phyloP scores from a whole-genome alignment of 495 filamentous ascomycete species.

The Aspergillus nanangensis region DNA sequence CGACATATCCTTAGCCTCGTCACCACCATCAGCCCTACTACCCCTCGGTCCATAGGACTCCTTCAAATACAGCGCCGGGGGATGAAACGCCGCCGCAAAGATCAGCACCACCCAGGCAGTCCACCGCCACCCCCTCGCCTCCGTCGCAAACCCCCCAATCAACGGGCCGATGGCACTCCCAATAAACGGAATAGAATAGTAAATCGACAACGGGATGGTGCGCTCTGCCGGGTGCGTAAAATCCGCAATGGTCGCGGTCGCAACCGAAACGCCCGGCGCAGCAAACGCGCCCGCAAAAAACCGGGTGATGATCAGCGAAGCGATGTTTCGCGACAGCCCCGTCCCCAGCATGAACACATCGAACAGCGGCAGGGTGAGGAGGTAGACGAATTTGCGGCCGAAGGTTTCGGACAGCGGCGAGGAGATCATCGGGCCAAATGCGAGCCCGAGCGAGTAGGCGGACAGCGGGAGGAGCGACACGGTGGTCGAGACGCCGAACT shows the following conservation, averaged over 20 bases:
- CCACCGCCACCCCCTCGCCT: slow-evolving; percentile 49
- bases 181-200: slow-evolving; percentile 45
- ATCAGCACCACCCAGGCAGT: slow-evolving; percentile 47
- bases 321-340: slow-evolving; percentile 52
- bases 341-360: slow-evolving; percentile 62
- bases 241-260: slow-evolving; percentile 20
- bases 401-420: slow-evolving; percentile 55
- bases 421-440: slow-evolving; percentile 54
- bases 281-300: slow-evolving; percentile 56
- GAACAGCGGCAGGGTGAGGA: slow-evolving; percentile 47
- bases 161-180: slow-evolving; percentile 53
- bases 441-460: slow-evolving; percentile 53
- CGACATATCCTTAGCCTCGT: too few relatives aligned
- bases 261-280: slow-evolving; percentile 14
- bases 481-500: slow-evolving; percentile 45
- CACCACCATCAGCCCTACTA: neutral
- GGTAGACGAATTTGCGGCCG: slow-evolving; percentile 52
- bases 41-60: slow-evolving; percentile 50
- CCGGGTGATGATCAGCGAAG: slow-evolving; percentile 50
- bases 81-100: slow-evolving; percentile 14
- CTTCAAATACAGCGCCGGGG: slow-evolving; percentile 34
- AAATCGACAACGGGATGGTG: slow-evolving; percentile 11
- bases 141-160: slow-evolving; percentile 57
- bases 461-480: slow-evolving; percentile 51
- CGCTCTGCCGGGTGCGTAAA: slow-evolving; percentile 7